Evolutionary conservation across 805 yeast species (phyloP).

Genomic region (Sugiyamaella americana): DNA sequence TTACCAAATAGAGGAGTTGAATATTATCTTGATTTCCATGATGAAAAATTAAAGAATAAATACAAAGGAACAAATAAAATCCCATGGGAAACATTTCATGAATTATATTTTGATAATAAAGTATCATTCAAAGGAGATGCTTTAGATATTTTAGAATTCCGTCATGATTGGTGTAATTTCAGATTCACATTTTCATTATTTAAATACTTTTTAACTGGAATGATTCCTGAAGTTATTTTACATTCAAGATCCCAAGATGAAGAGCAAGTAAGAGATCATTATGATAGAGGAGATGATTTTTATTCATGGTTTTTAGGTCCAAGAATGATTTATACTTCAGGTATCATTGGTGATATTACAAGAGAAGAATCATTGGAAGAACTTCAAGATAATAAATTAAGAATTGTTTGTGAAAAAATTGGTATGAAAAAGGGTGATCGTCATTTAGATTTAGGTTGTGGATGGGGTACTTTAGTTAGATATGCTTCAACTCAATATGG

Average conservation of each 20-base stretch:
- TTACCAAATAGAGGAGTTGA: slow-evolving; percentile 74
- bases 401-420: slow-evolving; percentile 81
- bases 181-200: slow-evolving; percentile 69
- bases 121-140: slow-evolving; percentile 85
- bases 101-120: slow-evolving; percentile 74
- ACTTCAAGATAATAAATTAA: slow-evolving; percentile 84
- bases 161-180: slow-evolving; percentile 89
- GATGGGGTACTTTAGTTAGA: slow-evolving; percentile 92
- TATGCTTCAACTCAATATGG: slow-evolving; percentile 77
- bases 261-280: slow-evolving; percentile 93
- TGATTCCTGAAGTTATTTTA: slow-evolving; percentile 89
- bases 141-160: slow-evolving; percentile 73
- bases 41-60: slow-evolving; percentile 57
- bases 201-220: slow-evolving; percentile 74
- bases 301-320: slow-evolving; percentile 93
- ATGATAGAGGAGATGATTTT: slow-evolving; percentile 94
- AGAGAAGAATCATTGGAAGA: slow-evolving; percentile 61
- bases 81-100: slow-evolving; percentile 90
- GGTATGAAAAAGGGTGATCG: slow-evolving; percentile 65
- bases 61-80: slow-evolving; percentile 71
- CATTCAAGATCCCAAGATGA: slow-evolving; percentile 93
- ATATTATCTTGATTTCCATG: slow-evolving; percentile 76
- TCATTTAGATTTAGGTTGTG: slow-evolving; percentile 84
- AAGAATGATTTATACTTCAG: slow-evolving; percentile 89
- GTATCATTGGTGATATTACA: slow-evolving; percentile 66